Conservation (phyloP, 768 basidiomycete genomes). For the Suillus bovinus region DNA sequence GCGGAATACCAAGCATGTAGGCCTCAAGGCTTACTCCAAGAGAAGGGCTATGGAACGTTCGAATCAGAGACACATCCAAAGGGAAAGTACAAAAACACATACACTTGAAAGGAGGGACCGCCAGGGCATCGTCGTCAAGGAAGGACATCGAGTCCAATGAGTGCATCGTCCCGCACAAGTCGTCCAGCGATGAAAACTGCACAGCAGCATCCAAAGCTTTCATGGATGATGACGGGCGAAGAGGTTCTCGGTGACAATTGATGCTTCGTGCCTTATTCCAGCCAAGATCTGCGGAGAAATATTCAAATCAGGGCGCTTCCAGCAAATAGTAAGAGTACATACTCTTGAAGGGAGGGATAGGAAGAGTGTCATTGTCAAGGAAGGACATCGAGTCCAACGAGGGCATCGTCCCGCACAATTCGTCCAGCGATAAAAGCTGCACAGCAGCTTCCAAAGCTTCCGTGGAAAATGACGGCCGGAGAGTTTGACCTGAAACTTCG, state of each 20-base stretch:
- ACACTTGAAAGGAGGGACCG: neutral
- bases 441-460: conserved; percentile 2
- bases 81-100: neutral
- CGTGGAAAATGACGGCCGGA: neutral
- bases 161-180: neutral
- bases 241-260: neutral
- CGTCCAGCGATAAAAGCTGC: neutral
- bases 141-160: neutral
- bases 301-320: neutral
- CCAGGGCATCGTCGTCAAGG: neutral
- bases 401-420: neutral
- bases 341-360: neutral
- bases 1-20: neutral
- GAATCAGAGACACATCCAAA: neutral
- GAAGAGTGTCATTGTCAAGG: neutral
- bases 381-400: neutral
- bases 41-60: neutral
- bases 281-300: neutral
- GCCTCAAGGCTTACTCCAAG: neutral
- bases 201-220: neutral
- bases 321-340: neutral
- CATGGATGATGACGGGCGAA: neutral
- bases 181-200: neutral
- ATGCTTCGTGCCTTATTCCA: neutral
- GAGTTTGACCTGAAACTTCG: neutral